Percentiles rank a stretch among this genome's conserved stretches.
Evolutionary conservation across 768 basidiomycete species (phyloP).

Genomic region (Trametes cubensis): DNA sequence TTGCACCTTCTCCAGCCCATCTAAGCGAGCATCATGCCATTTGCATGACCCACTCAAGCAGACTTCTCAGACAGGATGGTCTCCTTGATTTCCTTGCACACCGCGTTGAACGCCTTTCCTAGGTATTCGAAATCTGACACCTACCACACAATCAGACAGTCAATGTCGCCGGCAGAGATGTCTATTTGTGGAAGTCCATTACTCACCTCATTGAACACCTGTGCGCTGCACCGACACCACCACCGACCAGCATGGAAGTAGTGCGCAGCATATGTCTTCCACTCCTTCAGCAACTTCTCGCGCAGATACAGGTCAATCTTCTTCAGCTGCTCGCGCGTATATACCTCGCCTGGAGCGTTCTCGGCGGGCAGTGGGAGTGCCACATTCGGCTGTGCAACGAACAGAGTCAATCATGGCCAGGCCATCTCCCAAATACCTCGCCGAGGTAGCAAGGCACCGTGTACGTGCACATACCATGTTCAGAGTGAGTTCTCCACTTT

Average conservation of each 20-base stretch:
- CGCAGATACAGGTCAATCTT: conserved; percentile 23
- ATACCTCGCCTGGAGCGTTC: conserved; percentile 17
- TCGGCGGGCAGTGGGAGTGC: conserved; percentile 42
- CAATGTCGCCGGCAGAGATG: neutral
- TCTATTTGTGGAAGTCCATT: neutral
- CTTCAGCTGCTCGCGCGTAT: conserved; percentile 19
- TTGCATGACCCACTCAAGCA: neutral
- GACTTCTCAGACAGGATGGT: conserved; percentile 21
- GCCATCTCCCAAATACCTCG: neutral
- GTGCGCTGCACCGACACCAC: conserved; percentile 41
- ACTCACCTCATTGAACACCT: conserved; percentile 42
- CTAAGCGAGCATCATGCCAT: neutral
- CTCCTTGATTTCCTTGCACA: conserved; percentile 31
- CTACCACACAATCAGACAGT: conserved; percentile 10
- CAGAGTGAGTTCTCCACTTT: conserved; percentile 58
- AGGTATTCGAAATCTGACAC: conserved; percentile 34
- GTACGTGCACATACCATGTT: conserved; percentile 59
- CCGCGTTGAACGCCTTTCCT: conserved; percentile 28
- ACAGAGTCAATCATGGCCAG: neutral
- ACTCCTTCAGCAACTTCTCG: conserved; percentile 32
- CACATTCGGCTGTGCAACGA: conserved; percentile 41
- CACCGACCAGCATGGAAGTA: conserved; percentile 37
- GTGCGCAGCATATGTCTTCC: conserved; percentile 34
- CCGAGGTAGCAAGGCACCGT: no score
- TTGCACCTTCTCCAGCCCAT: neutral